A percentile compares a stretch with the other conserved stretches of the same genome.
Conservation (phyloP, 306 rosid species). For the Hippophae rhamnoides region DNA sequence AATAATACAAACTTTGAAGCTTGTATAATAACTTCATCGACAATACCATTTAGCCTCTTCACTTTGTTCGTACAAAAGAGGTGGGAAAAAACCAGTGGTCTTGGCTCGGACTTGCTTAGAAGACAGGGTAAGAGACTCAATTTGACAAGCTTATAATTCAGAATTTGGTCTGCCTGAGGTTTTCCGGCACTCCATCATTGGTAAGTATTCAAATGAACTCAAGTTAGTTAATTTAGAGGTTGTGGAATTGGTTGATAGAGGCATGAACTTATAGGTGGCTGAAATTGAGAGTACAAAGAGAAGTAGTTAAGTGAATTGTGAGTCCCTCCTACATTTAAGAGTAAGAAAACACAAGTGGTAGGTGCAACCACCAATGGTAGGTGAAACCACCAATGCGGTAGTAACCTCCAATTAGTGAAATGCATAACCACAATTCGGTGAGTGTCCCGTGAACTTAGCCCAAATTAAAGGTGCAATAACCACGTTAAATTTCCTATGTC, state of each 20-base stretch:
- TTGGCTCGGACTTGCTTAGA: conserved; percentile 75
- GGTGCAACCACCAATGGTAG: too few species aligned
- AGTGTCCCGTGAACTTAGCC: too few species aligned
- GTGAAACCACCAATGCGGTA: too few species aligned
- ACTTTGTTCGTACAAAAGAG: conserved; percentile 38
- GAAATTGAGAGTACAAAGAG: conserved; percentile 54
- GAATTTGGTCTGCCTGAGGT: conserved; percentile 68
- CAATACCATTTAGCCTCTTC: conserved; percentile 34
- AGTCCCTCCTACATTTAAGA: too few species aligned
- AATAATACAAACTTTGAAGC: too few species aligned
- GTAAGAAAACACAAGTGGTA: too few species aligned
- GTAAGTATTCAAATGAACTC: conserved; percentile 33
- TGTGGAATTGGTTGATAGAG: conserved; percentile 44
- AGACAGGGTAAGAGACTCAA: conserved; percentile 43
- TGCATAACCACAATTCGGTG: too few species aligned
- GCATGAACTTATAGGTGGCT: conserved; percentile 33
- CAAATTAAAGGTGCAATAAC: too few species aligned
- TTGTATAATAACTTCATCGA: conserved; percentile 1
- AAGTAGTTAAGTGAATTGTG: conserved; percentile 81
- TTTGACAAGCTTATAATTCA: conserved; percentile 46
- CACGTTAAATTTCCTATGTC: too few species aligned
- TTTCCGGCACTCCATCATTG: conserved; percentile 65
- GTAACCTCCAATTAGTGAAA: too few species aligned
- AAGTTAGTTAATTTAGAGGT: conserved; percentile 46
- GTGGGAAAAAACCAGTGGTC: conserved; percentile 46